A percentile compares a stretch with the other conserved stretches of the same genome.
These are phyloP conservation scores for Penstemon eatonii DNA, from an alignment of 257 asterid genomes.

Conservation along the genomic window DNA sequence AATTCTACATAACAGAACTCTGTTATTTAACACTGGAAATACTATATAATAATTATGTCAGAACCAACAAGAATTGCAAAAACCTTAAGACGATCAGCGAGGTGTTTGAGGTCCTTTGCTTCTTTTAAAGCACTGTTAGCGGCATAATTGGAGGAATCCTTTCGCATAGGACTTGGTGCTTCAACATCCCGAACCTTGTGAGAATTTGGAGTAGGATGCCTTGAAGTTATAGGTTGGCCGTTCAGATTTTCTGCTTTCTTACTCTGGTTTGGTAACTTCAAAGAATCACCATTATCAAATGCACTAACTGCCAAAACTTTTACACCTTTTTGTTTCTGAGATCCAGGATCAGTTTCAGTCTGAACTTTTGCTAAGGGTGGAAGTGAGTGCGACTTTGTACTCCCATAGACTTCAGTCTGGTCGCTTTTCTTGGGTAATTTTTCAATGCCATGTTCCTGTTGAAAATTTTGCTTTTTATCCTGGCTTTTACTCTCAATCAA, in stretches of 20 bases:
- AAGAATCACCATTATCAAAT: constrained; percentile 46
- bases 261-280: constrained; percentile 48
- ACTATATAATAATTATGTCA: constrained; percentile 1
- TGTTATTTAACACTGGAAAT: constrained; percentile 27
- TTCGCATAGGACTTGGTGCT: constrained; percentile 76
- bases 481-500: constrained; percentile 46
- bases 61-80: constrained; percentile 25
- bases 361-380: constrained; percentile 74
- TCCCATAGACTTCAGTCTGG: constrained; percentile 47
- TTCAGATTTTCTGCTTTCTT: constrained; percentile 60
- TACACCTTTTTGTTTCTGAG: constrained; percentile 56
- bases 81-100: constrained; percentile 96
- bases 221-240: constrained; percentile 42
- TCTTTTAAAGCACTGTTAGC: constrained; percentile 86
- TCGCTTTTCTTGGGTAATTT: constrained; percentile 53
- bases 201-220: constrained; percentile 62
- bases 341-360: constrained; percentile 58
- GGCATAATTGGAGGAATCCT: constrained; percentile 82
- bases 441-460: constrained; percentile 46
- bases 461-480: constrained; percentile 49
- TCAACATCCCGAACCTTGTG: constrained; percentile 63
- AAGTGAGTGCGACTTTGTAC: constrained; percentile 62
- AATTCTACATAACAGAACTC: constrained; percentile 51
- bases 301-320: constrained; percentile 38
- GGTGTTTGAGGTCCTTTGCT: constrained; percentile 91